Base-by-base conservation (phyloP, 306 rosid species). In the Glycine soja region DNA sequence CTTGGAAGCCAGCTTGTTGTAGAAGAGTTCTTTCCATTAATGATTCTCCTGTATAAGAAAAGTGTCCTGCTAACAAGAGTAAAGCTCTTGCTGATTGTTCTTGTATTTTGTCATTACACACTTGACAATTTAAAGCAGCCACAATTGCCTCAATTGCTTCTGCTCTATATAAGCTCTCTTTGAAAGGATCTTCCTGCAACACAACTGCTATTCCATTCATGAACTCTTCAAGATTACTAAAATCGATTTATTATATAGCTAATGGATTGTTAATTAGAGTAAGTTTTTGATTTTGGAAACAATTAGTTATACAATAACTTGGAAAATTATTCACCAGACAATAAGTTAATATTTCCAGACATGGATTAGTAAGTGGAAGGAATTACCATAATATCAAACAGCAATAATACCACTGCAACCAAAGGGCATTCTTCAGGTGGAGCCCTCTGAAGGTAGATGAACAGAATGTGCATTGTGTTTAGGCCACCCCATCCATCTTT, bases 311-410 rank as follows among this genome's bases (percentile, higher is more conserved):
- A 40, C 10, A 68, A 45, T 18, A 68, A 45, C 54, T 45, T 69
- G 56, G 56, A 69, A n/a, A 70, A 47, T 70, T 11, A 47, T 70
- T 18, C 7, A 70, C 61, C 8, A 10, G 19, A 11, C 71, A 63
- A 63, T 16, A 0, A 6, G 74, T 46, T 46, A 69, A 46, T 40
- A 24, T 73, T 61, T 63, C 43, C 51, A 58, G 6, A 8, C 11
- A 56, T 48, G 57, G 14, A 58, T 10, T 36, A n/a, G 14, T 5
- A 62, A 36, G 32, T 7, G 76, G 69, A 48, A 59, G 68, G 79
- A 76, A 61, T 89, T 89, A 92, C 95, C 93, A 84, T 70, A 70
- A 90, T 78, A 87, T 90, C 93, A 82, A 92, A 91, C 76, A 86
- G 87, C 73, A 92, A 86, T 32, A 90, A 65, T 43, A 83, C 76